These are phyloP conservation scores for Hanseniaspora nectarophila DNA, from an alignment of 805 yeast species.

Conservation along the genomic window DNA sequence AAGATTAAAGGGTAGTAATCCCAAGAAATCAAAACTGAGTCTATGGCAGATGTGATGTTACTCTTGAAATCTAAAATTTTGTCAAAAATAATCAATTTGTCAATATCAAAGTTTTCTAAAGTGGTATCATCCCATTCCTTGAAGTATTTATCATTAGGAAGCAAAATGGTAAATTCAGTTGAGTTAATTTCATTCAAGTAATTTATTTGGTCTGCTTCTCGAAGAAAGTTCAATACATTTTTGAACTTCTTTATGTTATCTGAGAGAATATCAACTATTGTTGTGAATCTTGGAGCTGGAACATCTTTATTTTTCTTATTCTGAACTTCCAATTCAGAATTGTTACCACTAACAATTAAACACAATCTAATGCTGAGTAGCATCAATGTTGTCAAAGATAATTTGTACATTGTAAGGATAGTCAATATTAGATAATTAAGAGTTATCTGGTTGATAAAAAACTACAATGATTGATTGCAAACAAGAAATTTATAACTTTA, in stretches of 20 bases:
- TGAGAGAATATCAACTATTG: conserved; percentile 61
- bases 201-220: conserved; percentile 56
- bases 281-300: conserved; percentile 22
- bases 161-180: conserved; percentile 45
- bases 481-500: too few species aligned
- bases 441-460: too few species aligned
- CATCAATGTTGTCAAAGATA: neutral
- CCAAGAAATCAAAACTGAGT: neutral
- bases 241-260: conserved; percentile 51
- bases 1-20: conserved; percentile 9
- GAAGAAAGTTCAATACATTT: conserved; percentile 42
- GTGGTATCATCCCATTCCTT: neutral
- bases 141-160: conserved; percentile 16
- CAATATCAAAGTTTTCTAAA: conserved; percentile 18
- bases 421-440: too few species aligned
- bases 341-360: neutral
- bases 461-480: too few species aligned
- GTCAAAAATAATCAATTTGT: conserved; percentile 27
- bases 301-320: neutral
- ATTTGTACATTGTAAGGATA: neutral
- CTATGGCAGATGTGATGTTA: neutral
- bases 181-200: conserved; percentile 42
- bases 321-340: neutral
- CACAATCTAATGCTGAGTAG: neutral
- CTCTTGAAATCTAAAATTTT: conserved; percentile 23